Evolutionary conservation across 2,329 filamentous ascomycete species (phyloP).

Genomic region (Claviceps cyperi): DNA sequence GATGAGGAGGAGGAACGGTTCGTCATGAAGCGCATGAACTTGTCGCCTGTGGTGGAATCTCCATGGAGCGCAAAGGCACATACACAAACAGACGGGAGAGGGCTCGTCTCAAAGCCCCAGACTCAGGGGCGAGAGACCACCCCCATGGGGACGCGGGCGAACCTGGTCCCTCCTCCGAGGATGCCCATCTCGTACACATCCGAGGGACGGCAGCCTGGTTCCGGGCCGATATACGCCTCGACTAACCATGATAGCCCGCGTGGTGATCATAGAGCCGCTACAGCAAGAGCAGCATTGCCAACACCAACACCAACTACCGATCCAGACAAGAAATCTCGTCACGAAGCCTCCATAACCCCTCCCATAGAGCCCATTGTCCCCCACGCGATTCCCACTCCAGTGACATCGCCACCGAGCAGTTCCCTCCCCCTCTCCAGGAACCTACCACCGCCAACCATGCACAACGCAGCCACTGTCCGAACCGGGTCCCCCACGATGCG

Average conservation of each 20-base stretch:
- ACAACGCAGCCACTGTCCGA: constrained; percentile 11
- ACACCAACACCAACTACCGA: neutral
- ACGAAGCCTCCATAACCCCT: neutral
- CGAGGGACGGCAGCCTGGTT: neutral
- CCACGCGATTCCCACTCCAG: neutral
- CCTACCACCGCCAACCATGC: neutral
- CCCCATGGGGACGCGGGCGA: constrained; percentile 5
- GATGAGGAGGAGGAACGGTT: constrained; percentile 9
- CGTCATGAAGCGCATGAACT: constrained; percentile 15
- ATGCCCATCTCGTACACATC: constrained; percentile 12
- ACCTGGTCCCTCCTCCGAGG: constrained; percentile 19
- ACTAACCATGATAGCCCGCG: neutral
- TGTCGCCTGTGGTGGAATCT: constrained; percentile 37
- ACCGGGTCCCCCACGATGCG: constrained; percentile 23
- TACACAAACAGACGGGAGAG: constrained; percentile 10
- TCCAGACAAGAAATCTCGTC: neutral
- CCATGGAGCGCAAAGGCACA: constrained; percentile 17
- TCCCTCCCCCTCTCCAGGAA: neutral
- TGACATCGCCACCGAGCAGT: constrained; percentile 1
- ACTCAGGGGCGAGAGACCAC: constrained; percentile 13
- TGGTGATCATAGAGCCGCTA: neutral
- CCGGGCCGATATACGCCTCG: neutral
- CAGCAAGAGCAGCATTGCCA: neutral
- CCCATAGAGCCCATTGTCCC: neutral
- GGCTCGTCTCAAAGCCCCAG: constrained; percentile 18